These are phyloP conservation scores for Primulina tabacum DNA, from an alignment of 257 asterid species.

Conservation along the genomic window DNA sequence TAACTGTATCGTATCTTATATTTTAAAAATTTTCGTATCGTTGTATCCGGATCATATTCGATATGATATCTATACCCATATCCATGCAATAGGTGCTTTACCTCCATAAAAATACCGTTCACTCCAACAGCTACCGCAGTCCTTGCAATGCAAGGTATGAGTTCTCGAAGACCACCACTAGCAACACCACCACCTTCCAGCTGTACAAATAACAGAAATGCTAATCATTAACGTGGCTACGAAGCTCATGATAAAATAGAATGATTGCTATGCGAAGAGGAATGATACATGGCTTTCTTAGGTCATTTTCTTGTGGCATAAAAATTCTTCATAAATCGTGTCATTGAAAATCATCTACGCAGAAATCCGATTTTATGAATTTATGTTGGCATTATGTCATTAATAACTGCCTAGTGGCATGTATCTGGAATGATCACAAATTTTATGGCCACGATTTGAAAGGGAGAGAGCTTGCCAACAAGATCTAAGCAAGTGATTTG, in stretches of 20 bases:
- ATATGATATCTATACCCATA: no score
- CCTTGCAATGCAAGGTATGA: slow-evolving; percentile 93
- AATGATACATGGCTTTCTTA: background rate
- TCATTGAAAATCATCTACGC: background rate
- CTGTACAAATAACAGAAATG: slow-evolving; percentile 35
- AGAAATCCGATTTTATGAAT: background rate
- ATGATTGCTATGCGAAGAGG: background rate
- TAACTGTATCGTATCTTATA: no score
- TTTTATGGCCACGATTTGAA: background rate
- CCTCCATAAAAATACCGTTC: slow-evolving; percentile 98
- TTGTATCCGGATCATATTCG: no score
- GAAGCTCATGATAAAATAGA: background rate
- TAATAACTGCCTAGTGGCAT: slow-evolving; percentile 9
- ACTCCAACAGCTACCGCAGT: slow-evolving; percentile 98
- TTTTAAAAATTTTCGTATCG: no score
- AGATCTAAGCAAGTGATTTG: background rate
- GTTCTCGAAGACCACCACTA: slow-evolving; percentile 97
- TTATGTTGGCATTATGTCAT: background rate
- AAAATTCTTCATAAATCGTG: background rate
- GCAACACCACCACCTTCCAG: slow-evolving; percentile 99
- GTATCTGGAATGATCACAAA: slow-evolving; percentile 6
- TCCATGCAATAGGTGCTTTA: slow-evolving; percentile 9
- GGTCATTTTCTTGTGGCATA: background rate
- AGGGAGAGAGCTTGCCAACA: background rate
- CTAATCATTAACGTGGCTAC: slow-evolving; percentile 13